phyloP scores from a whole-genome alignment of 2,329 filamentous ascomycete genomes.

The Neonectria hederae region DNA sequence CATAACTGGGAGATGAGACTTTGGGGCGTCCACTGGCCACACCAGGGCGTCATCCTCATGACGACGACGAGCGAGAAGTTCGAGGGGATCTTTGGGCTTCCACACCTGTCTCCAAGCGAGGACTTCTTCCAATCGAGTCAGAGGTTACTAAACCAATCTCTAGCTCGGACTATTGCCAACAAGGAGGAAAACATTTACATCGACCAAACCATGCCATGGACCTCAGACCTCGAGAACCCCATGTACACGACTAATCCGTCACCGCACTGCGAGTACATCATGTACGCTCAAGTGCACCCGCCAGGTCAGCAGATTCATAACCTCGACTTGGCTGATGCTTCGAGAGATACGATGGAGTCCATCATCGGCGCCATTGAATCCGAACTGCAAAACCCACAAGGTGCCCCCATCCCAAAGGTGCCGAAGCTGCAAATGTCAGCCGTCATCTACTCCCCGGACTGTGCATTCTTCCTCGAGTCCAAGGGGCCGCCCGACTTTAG shows the following conservation, averaged over 20 bases:
- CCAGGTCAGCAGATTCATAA: slow-evolving; percentile 52
- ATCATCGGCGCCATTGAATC: slow-evolving; percentile 66
- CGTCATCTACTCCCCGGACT: slow-evolving; percentile 74
- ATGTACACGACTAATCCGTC: slow-evolving; percentile 65
- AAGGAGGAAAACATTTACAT: slow-evolving; percentile 66
- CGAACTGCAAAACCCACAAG: slow-evolving; percentile 69
- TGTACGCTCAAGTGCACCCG: slow-evolving; percentile 83
- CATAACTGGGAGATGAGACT: slow-evolving; percentile 83
- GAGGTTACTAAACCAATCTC: slow-evolving; percentile 75
- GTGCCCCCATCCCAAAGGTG: slow-evolving; percentile 63
- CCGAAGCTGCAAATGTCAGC: slow-evolving; percentile 70
- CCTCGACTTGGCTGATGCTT: slow-evolving; percentile 46
- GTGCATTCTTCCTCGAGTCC: slow-evolving; percentile 71
- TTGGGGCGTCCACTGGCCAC: slow-evolving; percentile 86
- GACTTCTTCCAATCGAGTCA: slow-evolving; percentile 68
- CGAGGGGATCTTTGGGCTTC: slow-evolving; percentile 87
- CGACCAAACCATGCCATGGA: slow-evolving; percentile 78
- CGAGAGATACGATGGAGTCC: slow-evolving; percentile 39
- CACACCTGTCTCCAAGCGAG: slow-evolving; percentile 75
- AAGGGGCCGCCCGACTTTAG: slow-evolving; percentile 68
- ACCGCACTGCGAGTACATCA: slow-evolving; percentile 88
- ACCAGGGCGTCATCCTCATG: slow-evolving; percentile 81
- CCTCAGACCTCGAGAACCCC: slow-evolving; percentile 71
- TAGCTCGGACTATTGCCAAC: slow-evolving; percentile 72
- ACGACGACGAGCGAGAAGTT: slow-evolving; percentile 95